Evolutionary conservation across 768 basidiomycete species (phyloP), one percentile per base, ranked within the genome.

Genomic region (Collybia sordida): DNA sequence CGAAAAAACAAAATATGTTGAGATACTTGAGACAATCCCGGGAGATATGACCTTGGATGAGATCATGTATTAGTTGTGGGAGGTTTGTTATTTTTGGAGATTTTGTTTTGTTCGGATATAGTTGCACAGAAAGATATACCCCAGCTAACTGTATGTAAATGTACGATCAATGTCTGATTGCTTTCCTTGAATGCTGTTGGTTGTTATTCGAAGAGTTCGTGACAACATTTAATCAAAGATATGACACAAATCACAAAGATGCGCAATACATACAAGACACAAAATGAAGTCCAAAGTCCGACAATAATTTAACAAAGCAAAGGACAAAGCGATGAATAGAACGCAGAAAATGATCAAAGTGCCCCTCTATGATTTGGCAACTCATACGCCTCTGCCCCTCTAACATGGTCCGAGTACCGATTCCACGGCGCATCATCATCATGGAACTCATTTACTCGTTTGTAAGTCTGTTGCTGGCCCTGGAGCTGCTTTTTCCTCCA

Each of bases 21-120:
- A 57, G 11, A 37, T 56, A 19, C 48, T 63, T 36, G 75, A 73
- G 21, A 61, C 64, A 43, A 59, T 72, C 27, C 64, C 68, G n/a
- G 72, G 65, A 4, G 77, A 80, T 65, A 77, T 81, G 77, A 80
- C 78, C 1, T 46, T 78, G 50, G 79, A 81, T 24, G 80, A 82
- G 53, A 53, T 61, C 42, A 52, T 54, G 45, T 60, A 50, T 25
- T 37, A 11, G 22, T 8, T 9, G 21, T 34, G 11, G 4, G 9
- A 35, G 14, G 37, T 44, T 35, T 15, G 27, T 47, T 51, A 45
- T 43, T 47, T 43, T 21, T 39, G 42, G 14, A 21, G 31, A 31
- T 4, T n/a, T n/a, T n/a, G n/a, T n/a, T n/a, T 4, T 4, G 31
- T 31, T 27, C 27, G 27, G 27, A 27, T 27, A 27, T 27, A 27